Conservation (phyloP, 352 stramenopile genomes). For the Pilasporangium apinafurcum region DNA sequence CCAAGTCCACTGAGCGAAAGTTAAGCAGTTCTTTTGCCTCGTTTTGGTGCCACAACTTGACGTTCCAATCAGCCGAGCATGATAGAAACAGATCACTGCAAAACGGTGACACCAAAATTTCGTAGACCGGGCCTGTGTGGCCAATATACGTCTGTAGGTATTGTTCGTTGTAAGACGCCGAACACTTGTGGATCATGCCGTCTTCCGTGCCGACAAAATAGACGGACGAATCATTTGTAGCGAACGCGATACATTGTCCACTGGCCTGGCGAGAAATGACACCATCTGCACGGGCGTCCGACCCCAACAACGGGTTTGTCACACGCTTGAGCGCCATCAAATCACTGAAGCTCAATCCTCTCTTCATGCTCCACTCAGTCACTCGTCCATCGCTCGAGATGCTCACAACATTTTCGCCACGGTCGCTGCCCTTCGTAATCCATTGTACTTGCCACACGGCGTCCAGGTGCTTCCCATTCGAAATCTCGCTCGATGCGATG, state of each 20-base stretch:
- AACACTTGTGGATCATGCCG: constrained; percentile 90
- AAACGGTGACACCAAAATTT: constrained; percentile 84
- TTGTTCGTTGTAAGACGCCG: constrained; percentile 91
- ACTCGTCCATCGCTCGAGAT: constrained; percentile 89
- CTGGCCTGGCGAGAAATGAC: constrained; percentile 86
- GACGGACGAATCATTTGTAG: constrained; percentile 61
- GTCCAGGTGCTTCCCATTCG: constrained; percentile 79
- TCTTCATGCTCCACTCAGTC: constrained; percentile 92
- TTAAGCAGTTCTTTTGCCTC: constrained; percentile 49
- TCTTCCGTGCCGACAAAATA: constrained; percentile 92
- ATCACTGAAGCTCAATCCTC: constrained; percentile 82
- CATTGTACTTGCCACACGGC: constrained; percentile 91
- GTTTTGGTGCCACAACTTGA: constrained; percentile 80
- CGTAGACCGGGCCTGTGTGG: constrained; percentile 87
- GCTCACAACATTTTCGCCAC: constrained; percentile 84
- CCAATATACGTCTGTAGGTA: constrained; percentile 89
- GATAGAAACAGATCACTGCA: constrained; percentile 82
- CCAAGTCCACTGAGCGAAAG: constrained; percentile 75
- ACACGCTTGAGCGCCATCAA: constrained; percentile 90
- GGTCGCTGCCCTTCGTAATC: constrained; percentile 82
- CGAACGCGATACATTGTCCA: constrained; percentile 87
- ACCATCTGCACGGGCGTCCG: constrained; percentile 61
- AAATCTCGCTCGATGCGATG: constrained; percentile 51
- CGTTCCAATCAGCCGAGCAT: constrained; percentile 86
- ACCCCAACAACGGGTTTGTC: constrained; percentile 57